Conservation (phyloP, 768 basidiomycete genomes). For the Mycena venus region DNA sequence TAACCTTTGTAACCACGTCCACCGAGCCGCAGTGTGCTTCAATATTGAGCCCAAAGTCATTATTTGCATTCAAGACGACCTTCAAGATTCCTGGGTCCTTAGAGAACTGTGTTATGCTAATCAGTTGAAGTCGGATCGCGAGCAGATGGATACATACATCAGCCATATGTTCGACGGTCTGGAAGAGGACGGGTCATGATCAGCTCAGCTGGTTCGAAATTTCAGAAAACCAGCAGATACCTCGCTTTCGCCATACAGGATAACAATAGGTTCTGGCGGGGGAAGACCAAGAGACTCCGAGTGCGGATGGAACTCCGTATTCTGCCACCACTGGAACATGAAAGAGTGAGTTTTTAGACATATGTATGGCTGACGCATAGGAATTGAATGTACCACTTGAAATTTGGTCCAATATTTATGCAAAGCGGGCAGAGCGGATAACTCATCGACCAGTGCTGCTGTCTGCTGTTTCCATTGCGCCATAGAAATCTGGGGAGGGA, state of each 20-base stretch:
- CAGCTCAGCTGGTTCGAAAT: not conserved
- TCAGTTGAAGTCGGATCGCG: not conserved
- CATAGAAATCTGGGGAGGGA: not conserved
- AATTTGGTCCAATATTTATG: not conserved
- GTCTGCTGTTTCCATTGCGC: not conserved
- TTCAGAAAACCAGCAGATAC: not conserved
- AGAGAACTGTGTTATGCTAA: not conserved
- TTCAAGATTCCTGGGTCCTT: not conserved
- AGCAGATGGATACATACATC: not conserved
- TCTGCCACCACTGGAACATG: not conserved
- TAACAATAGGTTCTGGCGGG: not conserved
- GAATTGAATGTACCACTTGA: not conserved
- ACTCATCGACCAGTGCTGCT: not conserved
- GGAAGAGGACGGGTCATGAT: not conserved
- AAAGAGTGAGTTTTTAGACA: not conserved
- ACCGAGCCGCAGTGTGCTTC: not conserved
- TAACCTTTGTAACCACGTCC: not conserved
- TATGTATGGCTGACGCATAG: not conserved
- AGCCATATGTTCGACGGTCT: not conserved
- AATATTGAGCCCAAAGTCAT: not conserved
- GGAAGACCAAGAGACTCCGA: not conserved
- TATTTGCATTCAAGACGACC: not conserved
- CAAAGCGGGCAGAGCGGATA: not conserved
- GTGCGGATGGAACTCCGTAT: not conserved
- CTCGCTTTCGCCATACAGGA: not conserved